Evolutionary conservation across 495 filamentous ascomycete species (phyloP), one percentile per base, ranked within the genome.

Genomic region (Penicillium bialowiezense): DNA sequence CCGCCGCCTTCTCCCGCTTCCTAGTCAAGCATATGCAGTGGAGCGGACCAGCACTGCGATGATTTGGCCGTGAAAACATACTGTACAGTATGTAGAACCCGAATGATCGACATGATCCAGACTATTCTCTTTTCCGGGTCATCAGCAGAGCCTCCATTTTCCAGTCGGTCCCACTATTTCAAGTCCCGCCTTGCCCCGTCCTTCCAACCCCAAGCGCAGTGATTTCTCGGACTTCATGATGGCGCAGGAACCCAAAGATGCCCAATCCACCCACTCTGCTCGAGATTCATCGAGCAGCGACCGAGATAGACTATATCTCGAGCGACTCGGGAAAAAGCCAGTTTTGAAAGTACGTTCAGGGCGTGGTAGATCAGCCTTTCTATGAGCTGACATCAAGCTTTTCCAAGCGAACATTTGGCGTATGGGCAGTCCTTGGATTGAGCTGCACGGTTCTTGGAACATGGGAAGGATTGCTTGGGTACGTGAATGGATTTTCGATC

Each of bases 401-500:
- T 12, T 32, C 29, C 5, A 32, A 58, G 58, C 44, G 60, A 51
- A 59, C 54, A 17, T 73, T 71, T 38, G 59, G 60, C 6, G 64
- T 71, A 43, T 41, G 71, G 7, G 64, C 65, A 19, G 66, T 70
- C 38, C 43, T 72, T 15, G 68, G 61, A 10, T 67, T 73, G 33
- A 57, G 57, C 37, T 69, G 63, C 34, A 70, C 65, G n/a, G 51
- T 72, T 29, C 56, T 70, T 41, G 51, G 55, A 15, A 73, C 67
- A 35, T 73, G 70, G 70, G 68, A 73, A 41, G 60, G 60, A 21
- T 37, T 68, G 34, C 44, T 71, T 10, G 35, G 55, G 66, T 67
- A 47, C 37, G 62, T 32, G 24, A 24, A n/a, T 36, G 28, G 24
- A 46, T 26, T 41, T 43, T 17, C 20, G 14, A 48, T 26, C 4